These are phyloP conservation scores for Barnettozyma californica DNA, from an alignment of 805 yeast species.

Conservation along the genomic window DNA sequence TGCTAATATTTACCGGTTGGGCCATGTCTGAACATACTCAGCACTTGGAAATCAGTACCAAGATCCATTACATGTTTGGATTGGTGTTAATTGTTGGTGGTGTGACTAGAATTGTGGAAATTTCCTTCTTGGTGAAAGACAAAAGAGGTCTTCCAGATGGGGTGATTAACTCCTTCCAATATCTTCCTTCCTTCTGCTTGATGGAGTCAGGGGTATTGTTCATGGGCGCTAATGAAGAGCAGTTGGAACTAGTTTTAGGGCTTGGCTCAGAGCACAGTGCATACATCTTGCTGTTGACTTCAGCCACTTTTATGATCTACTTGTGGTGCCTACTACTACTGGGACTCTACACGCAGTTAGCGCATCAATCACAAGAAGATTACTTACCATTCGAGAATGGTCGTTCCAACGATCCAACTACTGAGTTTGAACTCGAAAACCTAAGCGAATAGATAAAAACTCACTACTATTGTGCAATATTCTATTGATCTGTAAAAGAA, in stretches of 20 bases:
- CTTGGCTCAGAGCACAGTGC: slow-evolving; percentile 83
- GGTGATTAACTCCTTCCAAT: slow-evolving; percentile 67
- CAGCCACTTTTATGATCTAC: slow-evolving; percentile 69
- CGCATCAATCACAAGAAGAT: slow-evolving; percentile 2
- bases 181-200: slow-evolving; percentile 77
- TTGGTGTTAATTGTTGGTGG: slow-evolving; percentile 77
- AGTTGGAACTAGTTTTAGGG: slow-evolving; percentile 60
- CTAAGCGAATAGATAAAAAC: slow-evolving; percentile 6
- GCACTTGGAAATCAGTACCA: slow-evolving; percentile 68
- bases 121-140: slow-evolving; percentile 70
- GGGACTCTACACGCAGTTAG: slow-evolving; percentile 49
- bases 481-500: background rate
- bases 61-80: slow-evolving; percentile 87
- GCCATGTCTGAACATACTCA: slow-evolving; percentile 92
- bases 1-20: slow-evolving; percentile 86
- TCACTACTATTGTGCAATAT: background rate
- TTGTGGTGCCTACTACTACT: slow-evolving; percentile 61
- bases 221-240: slow-evolving; percentile 93
- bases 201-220: slow-evolving; percentile 75
- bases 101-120: slow-evolving; percentile 67
- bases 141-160: slow-evolving; percentile 36
- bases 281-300: slow-evolving; percentile 63
- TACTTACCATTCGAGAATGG: slow-evolving; percentile 13
- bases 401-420: slow-evolving; percentile 3
- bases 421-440: slow-evolving; percentile 22